Percentiles rank a stretch among this genome's conserved stretches.
Conservation (phyloP, 352 stramenopile genomes). For the Globisporangium canariense region DNA sequence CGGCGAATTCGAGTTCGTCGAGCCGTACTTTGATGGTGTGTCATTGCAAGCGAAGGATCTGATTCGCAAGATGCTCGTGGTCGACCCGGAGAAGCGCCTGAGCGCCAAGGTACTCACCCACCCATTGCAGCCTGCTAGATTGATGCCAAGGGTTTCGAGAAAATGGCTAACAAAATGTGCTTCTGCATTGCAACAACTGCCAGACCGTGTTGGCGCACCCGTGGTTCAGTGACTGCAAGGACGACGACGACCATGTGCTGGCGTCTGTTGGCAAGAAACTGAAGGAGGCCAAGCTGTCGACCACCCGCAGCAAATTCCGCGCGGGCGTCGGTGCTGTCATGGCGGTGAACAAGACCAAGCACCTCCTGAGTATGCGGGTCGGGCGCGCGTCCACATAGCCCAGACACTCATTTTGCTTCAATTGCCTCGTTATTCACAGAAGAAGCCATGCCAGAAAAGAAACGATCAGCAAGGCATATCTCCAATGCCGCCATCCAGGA, state of each 20-base stretch:
- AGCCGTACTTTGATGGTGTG: constrained; percentile 90
- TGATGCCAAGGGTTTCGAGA: neutral
- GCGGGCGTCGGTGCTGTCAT: constrained; percentile 65
- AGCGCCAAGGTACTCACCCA: constrained; percentile 29
- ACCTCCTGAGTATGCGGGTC: constrained; percentile 39
- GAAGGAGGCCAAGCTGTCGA: constrained; percentile 53
- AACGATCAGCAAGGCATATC: neutral
- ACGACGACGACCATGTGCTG: constrained; percentile 52
- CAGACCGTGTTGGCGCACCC: constrained; percentile 60
- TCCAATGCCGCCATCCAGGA: neutral
- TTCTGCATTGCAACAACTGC: neutral
- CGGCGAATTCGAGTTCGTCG: constrained; percentile 90
- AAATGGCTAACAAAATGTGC: neutral
- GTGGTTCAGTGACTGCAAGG: constrained; percentile 71
- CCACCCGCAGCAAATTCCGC: constrained; percentile 67
- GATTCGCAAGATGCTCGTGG: constrained; percentile 91
- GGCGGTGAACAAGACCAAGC: constrained; percentile 78
- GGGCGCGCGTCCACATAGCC: constrained; percentile 25
- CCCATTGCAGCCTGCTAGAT: neutral
- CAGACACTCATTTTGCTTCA: neutral
- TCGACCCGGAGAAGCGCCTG: constrained; percentile 83
- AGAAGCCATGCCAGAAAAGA: neutral
- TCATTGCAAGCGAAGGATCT: constrained; percentile 91
- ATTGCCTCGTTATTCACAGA: neutral
- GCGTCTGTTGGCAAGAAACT: constrained; percentile 71